phyloP scores from a whole-genome alignment of 495 filamentous ascomycete genomes.

The Letharia columbiana region DNA sequence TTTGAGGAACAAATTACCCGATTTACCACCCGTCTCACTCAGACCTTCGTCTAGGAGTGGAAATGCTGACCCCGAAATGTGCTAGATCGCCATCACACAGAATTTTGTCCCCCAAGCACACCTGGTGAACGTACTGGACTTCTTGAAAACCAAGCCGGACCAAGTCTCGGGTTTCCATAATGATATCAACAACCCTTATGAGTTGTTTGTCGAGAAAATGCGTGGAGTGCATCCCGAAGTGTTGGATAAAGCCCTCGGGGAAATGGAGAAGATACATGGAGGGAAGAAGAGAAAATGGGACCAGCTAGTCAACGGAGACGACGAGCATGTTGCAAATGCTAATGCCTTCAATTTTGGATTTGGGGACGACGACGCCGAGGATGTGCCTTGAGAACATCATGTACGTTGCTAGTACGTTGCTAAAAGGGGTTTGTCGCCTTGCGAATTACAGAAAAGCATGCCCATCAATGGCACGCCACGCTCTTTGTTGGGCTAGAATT shows the following conservation, averaged over 20 bases:
- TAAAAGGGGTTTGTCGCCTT: background rate
- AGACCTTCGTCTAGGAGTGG: too few species aligned
- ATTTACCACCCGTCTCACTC: too few species aligned
- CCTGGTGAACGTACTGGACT: constrained; percentile 65
- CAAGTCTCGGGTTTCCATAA: constrained; percentile 81
- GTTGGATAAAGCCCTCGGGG: constrained; percentile 52
- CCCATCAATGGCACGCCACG: constrained; percentile 73
- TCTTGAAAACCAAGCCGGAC: constrained; percentile 71
- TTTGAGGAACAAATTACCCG: too few species aligned
- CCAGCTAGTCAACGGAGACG: constrained; percentile 48
- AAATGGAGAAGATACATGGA: constrained; percentile 52
- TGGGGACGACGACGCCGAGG: constrained; percentile 54
- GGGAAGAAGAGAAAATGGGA: constrained; percentile 84
- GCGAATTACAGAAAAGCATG: background rate
- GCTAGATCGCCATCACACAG: constrained; percentile 74
- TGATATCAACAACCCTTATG: constrained; percentile 64
- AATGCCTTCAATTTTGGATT: constrained; percentile 79
- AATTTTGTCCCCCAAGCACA: constrained; percentile 85
- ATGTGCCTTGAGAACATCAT: constrained; percentile 38
- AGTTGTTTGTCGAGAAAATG: constrained; percentile 66
- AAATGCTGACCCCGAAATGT: too few species aligned
- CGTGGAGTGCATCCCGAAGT: constrained; percentile 52
- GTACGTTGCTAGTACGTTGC: background rate
- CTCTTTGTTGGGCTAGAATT: constrained; percentile 64
- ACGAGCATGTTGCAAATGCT: constrained; percentile 30